These are phyloP conservation scores for Casaregolazyma suthepensis DNA, from an alignment of 1,139 yeast genomes.

Conservation along the genomic window DNA sequence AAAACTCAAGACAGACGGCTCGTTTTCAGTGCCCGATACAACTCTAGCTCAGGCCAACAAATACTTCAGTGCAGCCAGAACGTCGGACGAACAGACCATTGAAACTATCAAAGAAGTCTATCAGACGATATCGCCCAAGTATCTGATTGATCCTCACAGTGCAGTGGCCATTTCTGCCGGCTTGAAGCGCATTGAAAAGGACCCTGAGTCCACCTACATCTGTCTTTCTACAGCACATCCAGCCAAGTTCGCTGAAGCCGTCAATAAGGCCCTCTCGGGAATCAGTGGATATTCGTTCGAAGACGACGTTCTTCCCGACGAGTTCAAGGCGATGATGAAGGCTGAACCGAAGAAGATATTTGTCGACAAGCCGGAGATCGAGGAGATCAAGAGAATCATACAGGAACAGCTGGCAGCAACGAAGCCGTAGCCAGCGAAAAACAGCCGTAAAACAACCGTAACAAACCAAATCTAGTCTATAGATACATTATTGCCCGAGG, in stretches of 20 bases:
- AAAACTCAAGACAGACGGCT: constrained; percentile 67
- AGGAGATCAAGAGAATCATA: constrained; percentile 66
- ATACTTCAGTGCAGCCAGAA: constrained; percentile 74
- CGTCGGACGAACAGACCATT: constrained; percentile 69
- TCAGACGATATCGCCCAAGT: constrained; percentile 53
- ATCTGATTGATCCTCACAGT: constrained; percentile 92
- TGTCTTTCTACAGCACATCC: constrained; percentile 97
- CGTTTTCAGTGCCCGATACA: constrained; percentile 61
- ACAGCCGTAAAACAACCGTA: background rate
- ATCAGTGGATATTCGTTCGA: constrained; percentile 77
- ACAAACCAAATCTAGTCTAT: background rate
- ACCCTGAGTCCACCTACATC: constrained; percentile 47
- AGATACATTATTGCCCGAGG: background rate
- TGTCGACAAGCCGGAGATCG: constrained; percentile 68
- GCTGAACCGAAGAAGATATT: constrained; percentile 72
- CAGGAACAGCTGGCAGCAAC: constrained; percentile 45
- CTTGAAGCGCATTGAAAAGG: constrained; percentile 50
- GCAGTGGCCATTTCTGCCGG: constrained; percentile 89
- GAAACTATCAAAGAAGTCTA: constrained; percentile 70
- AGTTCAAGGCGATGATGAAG: constrained; percentile 63
- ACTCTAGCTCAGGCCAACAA: constrained; percentile 61
- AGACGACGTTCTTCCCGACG: constrained; percentile 80
- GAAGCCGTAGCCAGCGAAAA: background rate
- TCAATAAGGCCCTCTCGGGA: constrained; percentile 64
- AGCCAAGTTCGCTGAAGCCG: constrained; percentile 96